phyloP scores from a whole-genome alignment of 192 early-diverging fungal species.

The Podila horticola region DNA sequence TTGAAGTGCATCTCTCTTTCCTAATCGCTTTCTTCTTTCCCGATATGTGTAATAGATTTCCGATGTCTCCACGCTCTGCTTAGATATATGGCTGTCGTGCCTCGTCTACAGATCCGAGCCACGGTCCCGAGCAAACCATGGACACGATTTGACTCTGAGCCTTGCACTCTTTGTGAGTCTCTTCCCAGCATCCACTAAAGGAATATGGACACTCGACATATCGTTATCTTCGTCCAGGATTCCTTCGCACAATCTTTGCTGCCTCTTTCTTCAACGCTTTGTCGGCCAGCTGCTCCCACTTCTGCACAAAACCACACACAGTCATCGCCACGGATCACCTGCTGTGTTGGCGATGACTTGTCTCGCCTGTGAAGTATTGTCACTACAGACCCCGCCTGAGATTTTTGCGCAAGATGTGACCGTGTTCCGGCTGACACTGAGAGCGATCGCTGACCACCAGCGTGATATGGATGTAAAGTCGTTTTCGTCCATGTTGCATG shows the following conservation, averaged over 20 bases:
- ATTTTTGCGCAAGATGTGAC: neutral
- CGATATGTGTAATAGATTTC: neutral
- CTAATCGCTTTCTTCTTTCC: neutral
- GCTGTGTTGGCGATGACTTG: neutral
- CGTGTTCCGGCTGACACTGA: neutral
- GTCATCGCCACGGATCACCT: neutral
- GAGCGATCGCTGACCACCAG: neutral
- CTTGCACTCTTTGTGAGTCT: neutral
- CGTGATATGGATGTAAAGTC: neutral
- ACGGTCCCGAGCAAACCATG: neutral
- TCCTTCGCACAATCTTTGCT: neutral
- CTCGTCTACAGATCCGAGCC: conserved; percentile 12
- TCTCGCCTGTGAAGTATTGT: neutral
- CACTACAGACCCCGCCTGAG: neutral
- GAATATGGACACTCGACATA: neutral
- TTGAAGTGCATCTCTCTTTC: neutral
- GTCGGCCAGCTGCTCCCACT: conserved; percentile 3
- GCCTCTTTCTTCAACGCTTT: neutral
- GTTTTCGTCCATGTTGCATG: neutral
- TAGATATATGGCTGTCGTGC: conserved; percentile 20
- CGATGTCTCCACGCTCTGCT: conserved; percentile 6
- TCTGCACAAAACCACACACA: conserved; percentile 4
- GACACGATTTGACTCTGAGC: neutral
- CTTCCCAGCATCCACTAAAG: neutral
- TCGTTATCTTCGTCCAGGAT: neutral